Percentiles rank a stretch among this genome's conserved stretches.
These are phyloP conservation scores for Jaenimonas drosophilae DNA, from an alignment of 208 protist genomes.

Conservation along the genomic window DNA sequence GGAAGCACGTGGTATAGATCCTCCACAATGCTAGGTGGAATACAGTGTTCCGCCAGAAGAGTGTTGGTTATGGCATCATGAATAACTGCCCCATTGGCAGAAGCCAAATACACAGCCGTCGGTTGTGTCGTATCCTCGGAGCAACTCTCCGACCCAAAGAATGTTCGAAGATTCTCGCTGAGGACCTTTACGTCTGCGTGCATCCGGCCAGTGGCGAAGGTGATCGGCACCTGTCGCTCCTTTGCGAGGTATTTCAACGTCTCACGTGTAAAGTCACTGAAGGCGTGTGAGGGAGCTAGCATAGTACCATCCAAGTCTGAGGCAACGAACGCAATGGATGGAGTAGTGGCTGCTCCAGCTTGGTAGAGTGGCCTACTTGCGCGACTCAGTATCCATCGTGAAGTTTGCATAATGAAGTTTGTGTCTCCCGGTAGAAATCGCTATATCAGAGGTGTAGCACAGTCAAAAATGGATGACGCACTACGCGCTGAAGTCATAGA, in stretches of 20 bases:
- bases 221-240: slow-evolving; percentile 17
- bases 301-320: slow-evolving; percentile 21
- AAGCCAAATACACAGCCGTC: slow-evolving; percentile 28
- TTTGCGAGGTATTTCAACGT: slow-evolving; percentile 24
- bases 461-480: no score
- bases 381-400: no score
- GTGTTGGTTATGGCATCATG: slow-evolving; percentile 32
- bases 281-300: slow-evolving; percentile 5
- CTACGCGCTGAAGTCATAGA: no score
- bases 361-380: no score
- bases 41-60: slow-evolving; percentile 8
- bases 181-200: slow-evolving; percentile 25
- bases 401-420: no score
- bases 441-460: no score
- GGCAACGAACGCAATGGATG: slow-evolving; percentile 6
- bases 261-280: slow-evolving; percentile 10
- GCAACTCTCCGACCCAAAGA: slow-evolving; percentile 19
- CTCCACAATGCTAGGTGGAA: slow-evolving; percentile 18
- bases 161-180: slow-evolving; percentile 22
- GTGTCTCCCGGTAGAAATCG: no score
- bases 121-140: slow-evolving; percentile 7
- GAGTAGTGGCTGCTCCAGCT: no score
- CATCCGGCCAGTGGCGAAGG: slow-evolving; percentile 44
- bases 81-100: slow-evolving; percentile 42
- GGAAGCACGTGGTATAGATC: slow-evolving; percentile 21